Percentiles rank a stretch among this genome's conserved stretches.
phyloP scores from a whole-genome alignment of 345 rosid species.

The Pugionium dolabratum region DNA sequence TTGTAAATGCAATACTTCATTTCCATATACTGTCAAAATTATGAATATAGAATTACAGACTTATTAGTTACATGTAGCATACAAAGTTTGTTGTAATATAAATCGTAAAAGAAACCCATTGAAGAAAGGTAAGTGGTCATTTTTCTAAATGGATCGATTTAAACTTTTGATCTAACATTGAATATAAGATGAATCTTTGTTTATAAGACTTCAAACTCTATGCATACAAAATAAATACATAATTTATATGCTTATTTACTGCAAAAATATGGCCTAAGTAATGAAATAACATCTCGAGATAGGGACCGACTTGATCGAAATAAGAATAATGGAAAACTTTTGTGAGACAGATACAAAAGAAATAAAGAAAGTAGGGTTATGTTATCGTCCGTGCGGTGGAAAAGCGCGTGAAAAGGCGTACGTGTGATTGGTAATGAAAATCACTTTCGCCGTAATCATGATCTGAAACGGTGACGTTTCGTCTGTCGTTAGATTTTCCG shows the following conservation, averaged over 20 bases:
- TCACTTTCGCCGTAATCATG: too few species aligned
- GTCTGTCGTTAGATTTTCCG: too few species aligned
- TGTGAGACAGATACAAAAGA: conserved; percentile 6
- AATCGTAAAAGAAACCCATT: neutral
- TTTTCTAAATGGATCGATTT: conserved; percentile 14
- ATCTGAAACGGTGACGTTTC: too few species aligned
- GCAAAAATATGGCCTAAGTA: neutral
- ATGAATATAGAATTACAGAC: neutral
- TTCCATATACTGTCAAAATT: neutral
- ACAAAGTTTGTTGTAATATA: too few species aligned
- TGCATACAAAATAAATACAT: conserved; percentile 1
- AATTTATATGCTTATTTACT: neutral
- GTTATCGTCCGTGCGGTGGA: conserved; percentile 26
- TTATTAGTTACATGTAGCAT: neutral
- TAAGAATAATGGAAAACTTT: neutral
- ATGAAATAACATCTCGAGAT: conserved; percentile 6
- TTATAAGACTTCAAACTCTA: conserved; percentile 7
- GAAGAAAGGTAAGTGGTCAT: conserved; percentile 19
- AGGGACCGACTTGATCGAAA: neutral
- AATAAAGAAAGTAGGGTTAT: neutral
- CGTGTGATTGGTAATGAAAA: conserved; percentile 20
- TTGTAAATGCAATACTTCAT: neutral
- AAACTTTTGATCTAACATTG: conserved; percentile 28
- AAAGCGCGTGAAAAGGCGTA: conserved; percentile 24
- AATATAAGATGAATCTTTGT: conserved; percentile 5